Percentiles rank a stretch among this genome's conserved stretches.
Evolutionary conservation across 345 rosid genomes (phyloP).

Genomic region (Bruguiera sexangula): DNA sequence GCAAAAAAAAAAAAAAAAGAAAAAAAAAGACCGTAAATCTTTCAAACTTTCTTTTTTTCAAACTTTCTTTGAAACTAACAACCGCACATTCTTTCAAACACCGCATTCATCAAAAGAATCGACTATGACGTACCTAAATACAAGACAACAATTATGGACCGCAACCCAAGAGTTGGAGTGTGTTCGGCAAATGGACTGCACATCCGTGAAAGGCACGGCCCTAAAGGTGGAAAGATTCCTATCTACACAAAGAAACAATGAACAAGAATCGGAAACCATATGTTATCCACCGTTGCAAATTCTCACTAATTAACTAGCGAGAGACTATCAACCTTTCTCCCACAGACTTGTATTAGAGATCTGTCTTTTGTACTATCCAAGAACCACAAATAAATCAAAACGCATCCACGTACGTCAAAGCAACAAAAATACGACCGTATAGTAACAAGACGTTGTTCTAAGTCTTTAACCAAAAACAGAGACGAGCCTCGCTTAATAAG

Average conservation of each 20-base stretch:
- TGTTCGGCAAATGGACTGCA: constrained; percentile 74
- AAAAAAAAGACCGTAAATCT: neutral
- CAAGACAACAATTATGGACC: constrained; percentile 75
- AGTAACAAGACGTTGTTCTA: neutral
- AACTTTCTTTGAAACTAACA: neutral
- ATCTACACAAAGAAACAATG: constrained; percentile 42
- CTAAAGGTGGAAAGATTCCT: constrained; percentile 78
- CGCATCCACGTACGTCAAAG: neutral
- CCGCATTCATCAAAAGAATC: neutral
- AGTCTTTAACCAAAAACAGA: constrained; percentile 49
- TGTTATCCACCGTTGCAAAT: neutral
- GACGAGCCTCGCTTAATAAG: constrained; percentile 68
- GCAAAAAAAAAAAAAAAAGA: neutral
- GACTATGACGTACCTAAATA: constrained; percentile 58
- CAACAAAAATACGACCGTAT: neutral
- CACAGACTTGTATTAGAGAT: constrained; percentile 54
- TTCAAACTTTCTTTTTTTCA: neutral
- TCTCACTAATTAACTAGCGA: neutral
- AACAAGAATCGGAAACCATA: constrained; percentile 7
- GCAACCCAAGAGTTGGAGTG: constrained; percentile 95
- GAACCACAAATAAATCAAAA: neutral
- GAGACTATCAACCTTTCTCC: constrained; percentile 61
- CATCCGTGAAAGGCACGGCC: constrained; percentile 67
- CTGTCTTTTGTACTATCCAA: constrained; percentile 60
- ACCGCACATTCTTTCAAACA: neutral